Conservation (phyloP, 352 stramenopile genomes). For the Globisporangium middletonii region DNA sequence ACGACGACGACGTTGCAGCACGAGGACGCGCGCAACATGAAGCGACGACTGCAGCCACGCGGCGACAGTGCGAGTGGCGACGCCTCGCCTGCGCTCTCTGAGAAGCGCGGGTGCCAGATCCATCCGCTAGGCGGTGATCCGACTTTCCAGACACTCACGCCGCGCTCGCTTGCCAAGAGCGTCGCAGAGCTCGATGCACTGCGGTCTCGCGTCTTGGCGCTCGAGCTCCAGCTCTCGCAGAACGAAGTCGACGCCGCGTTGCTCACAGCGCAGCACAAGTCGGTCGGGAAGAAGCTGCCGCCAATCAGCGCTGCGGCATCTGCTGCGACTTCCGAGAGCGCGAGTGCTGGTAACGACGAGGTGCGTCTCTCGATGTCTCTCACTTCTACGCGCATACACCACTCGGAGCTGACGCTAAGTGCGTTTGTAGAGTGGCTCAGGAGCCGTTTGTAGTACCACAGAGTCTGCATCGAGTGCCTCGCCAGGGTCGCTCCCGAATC, state of each 20-base stretch:
- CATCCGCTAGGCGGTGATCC: constrained; percentile 43
- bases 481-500: not conserved
- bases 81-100: constrained; percentile 4
- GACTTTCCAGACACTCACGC: constrained; percentile 37
- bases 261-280: constrained; percentile 20
- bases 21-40: not conserved
- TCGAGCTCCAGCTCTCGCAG: constrained; percentile 47
- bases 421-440: not conserved
- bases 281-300: constrained; percentile 32
- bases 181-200: constrained; percentile 48
- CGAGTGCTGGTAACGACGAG: not conserved
- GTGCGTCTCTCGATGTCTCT: not conserved
- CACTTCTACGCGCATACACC: no score
- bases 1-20: not conserved
- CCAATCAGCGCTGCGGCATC: constrained; percentile 19
- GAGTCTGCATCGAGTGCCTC: no score
- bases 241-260: constrained; percentile 35
- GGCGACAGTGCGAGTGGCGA: constrained; percentile 17
- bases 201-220: constrained; percentile 35
- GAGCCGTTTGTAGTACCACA: no score
- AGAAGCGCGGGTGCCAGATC: constrained; percentile 26
- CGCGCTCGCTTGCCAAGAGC: constrained; percentile 45
- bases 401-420: not conserved
- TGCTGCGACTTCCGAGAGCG: not conserved
- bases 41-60: constrained; percentile 7